These are phyloP conservation scores for Globisporangium iwayamae DNA, from an alignment of 352 stramenopile species.

Conservation along the genomic window DNA sequence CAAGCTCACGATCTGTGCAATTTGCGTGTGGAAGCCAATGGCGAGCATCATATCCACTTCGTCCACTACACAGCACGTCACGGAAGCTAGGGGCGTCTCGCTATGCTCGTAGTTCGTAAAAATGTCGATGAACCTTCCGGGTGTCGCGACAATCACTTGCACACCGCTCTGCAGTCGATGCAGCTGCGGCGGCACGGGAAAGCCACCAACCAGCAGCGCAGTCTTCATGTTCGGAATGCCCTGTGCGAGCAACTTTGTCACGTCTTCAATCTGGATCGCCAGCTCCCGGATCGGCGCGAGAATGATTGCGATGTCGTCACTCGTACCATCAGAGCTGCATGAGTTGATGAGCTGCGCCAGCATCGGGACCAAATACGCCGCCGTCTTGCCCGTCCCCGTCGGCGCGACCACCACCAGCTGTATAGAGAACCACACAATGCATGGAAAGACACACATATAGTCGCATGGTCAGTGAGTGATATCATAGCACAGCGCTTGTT, in stretches of 20 bases:
- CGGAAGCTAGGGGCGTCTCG: constrained; percentile 19
- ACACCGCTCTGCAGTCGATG: constrained; percentile 56
- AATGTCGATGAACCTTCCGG: constrained; percentile 58
- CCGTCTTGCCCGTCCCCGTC: constrained; percentile 73
- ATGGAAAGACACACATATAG: too few relatives aligned
- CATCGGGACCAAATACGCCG: constrained; percentile 56
- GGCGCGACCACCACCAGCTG: constrained; percentile 57
- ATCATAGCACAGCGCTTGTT: background rate
- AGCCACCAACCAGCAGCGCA: constrained; percentile 55
- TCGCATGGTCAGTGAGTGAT: background rate
- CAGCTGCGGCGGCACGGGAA: constrained; percentile 62
- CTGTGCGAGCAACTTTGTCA: constrained; percentile 51
- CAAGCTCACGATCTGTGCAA: constrained; percentile 43
- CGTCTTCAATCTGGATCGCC: constrained; percentile 67
- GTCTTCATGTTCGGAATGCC: constrained; percentile 65
- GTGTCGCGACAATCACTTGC: constrained; percentile 64
- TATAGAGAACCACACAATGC: background rate
- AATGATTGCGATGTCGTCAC: constrained; percentile 33
- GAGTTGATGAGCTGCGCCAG: constrained; percentile 34
- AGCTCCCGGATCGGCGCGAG: constrained; percentile 68
- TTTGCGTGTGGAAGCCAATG: constrained; percentile 46
- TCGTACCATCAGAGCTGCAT: background rate
- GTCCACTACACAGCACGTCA: constrained; percentile 61
- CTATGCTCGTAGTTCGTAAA: constrained; percentile 12
- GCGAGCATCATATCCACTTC: constrained; percentile 78